Evolutionary conservation across 108 stramenopile genomes (phyloP), one percentile per base, ranked within the genome.

Genomic region (Schizochytrium sp.): DNA sequence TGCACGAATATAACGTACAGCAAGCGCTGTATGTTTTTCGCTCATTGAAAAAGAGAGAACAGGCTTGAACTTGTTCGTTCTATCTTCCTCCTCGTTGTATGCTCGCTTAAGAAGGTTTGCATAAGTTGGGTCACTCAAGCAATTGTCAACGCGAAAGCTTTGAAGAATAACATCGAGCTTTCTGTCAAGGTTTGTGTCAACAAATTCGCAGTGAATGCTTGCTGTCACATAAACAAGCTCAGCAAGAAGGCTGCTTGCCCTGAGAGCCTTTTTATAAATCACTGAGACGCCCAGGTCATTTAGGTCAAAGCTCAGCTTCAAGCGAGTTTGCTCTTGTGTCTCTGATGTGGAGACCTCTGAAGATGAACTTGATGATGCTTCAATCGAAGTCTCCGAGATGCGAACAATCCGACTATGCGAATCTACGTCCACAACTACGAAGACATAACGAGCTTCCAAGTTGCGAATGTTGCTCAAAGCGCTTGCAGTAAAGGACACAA

Each of bases 21-120:
- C 55, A 5, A 83, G 47, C 76, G 13, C 50, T 53, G 76, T 83
- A 53, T 83, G 76, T 40, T 83, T 83, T 53, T 83, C 76, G 47
- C n/a, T 5, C 47, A 83, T 49, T 7, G 64, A 69, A 69, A 69
- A 69, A 7, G 19, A 8, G 12, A 69, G 64, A 38, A 69, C 64
- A 13, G 64, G 64, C 64, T 38, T 38, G 40, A 69, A 44, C 12
- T 7, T 44, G 10, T 69, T 12, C 12, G 64, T 38, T 28, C 28
- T 28, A 28, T 28, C 28, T 53, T 46, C 45, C n/a, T 55, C 50
- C 2, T 40, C 50, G 50, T 55, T 53, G 3, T 83, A 83, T 10
- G 76, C 49, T n/a, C 53, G 47, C 76, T 55, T 49, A 2, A 83
- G 76, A n/a, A 83, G 47, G 76, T 83, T 83, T 53, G 76, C 50